A percentile compares a stretch with the other conserved stretches of the same genome.
These are phyloP conservation scores for Hirschioporus abietinus DNA, from an alignment of 768 basidiomycete species.

Conservation along the genomic window DNA sequence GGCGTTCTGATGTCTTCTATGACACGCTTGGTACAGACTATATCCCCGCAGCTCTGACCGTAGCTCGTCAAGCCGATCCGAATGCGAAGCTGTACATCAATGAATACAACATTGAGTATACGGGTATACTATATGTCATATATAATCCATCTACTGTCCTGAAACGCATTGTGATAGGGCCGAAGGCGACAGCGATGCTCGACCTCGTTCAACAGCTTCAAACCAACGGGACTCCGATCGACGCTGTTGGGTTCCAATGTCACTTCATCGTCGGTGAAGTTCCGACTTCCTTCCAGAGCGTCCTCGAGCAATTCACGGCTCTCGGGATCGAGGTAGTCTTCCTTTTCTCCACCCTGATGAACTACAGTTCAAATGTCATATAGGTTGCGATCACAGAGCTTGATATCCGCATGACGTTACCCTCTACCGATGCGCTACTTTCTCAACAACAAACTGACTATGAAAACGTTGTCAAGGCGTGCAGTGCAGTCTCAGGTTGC, in stretches of 20 bases:
- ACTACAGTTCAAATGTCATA: neutral
- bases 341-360: neutral
- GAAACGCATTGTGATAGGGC: conserved; percentile 15
- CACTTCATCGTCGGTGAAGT: conserved; percentile 60
- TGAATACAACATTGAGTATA: conserved; percentile 31
- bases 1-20: conserved; percentile 48
- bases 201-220: conserved; percentile 47
- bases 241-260: conserved; percentile 56
- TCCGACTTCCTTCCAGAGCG: conserved; percentile 39
- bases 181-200: conserved; percentile 54
- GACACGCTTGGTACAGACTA: conserved; percentile 42
- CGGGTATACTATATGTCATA: conserved; percentile 5
- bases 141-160: neutral
- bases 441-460: conserved; percentile 57
- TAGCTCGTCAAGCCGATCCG: conserved; percentile 51
- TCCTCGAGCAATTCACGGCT: conserved; percentile 47
- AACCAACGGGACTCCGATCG: conserved; percentile 44
- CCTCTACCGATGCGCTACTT: conserved; percentile 41
- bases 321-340: conserved; percentile 45
- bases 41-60: conserved; percentile 45
- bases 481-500: conserved; percentile 34
- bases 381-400: conserved; percentile 61
- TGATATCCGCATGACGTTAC: conserved; percentile 56
- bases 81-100: conserved; percentile 51
- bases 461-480: conserved; percentile 48